Conservation (phyloP, 2,329 filamentous ascomycete species). For the Pseudocercospora ulei region DNA sequence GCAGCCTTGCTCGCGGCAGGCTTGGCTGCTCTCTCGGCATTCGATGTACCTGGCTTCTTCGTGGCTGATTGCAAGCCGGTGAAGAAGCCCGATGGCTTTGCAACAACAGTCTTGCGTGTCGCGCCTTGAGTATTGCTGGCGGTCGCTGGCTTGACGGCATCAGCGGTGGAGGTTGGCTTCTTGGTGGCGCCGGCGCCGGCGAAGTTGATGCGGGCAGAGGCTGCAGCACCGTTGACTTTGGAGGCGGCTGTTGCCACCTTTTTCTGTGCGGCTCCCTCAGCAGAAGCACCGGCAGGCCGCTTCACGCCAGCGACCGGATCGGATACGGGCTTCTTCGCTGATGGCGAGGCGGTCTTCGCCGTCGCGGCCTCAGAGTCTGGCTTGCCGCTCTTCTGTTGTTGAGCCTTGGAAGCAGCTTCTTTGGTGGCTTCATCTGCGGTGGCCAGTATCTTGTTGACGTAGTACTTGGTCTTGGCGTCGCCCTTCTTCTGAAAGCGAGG, state of each 20-base stretch:
- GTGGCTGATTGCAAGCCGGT: slow-evolving; percentile 40
- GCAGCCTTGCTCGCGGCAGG: slow-evolving; percentile 23
- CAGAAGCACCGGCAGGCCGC: slow-evolving; percentile 25
- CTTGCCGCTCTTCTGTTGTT: slow-evolving; percentile 34
- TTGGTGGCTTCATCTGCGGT: slow-evolving; percentile 27
- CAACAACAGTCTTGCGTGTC: slow-evolving; percentile 31
- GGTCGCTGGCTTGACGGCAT: slow-evolving; percentile 18
- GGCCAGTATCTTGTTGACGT: slow-evolving; percentile 50
- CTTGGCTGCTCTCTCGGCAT: slow-evolving; percentile 25
- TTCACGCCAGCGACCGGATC: slow-evolving; percentile 33
- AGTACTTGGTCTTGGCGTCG: slow-evolving; percentile 53
- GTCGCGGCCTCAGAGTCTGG: slow-evolving; percentile 8
- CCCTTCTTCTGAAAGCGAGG: slow-evolving; percentile 56
- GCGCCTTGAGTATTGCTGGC: slow-evolving; percentile 20
- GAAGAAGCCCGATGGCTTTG: slow-evolving; percentile 42
- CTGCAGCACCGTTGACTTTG: slow-evolving; percentile 20
- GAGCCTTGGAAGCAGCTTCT: slow-evolving; percentile 35
- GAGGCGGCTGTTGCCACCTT: slow-evolving; percentile 27
- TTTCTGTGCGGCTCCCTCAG: slow-evolving; percentile 30
- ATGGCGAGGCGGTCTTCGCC: slow-evolving; percentile 26
- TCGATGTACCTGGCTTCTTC: slow-evolving; percentile 37
- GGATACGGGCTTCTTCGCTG: slow-evolving; percentile 29
- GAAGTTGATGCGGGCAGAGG: slow-evolving; percentile 20
- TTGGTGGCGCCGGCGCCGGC: slow-evolving; percentile 21
- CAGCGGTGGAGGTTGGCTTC: slow-evolving; percentile 20